Conservation (phyloP, 768 basidiomycete species). For the Trametes cubensis region DNA sequence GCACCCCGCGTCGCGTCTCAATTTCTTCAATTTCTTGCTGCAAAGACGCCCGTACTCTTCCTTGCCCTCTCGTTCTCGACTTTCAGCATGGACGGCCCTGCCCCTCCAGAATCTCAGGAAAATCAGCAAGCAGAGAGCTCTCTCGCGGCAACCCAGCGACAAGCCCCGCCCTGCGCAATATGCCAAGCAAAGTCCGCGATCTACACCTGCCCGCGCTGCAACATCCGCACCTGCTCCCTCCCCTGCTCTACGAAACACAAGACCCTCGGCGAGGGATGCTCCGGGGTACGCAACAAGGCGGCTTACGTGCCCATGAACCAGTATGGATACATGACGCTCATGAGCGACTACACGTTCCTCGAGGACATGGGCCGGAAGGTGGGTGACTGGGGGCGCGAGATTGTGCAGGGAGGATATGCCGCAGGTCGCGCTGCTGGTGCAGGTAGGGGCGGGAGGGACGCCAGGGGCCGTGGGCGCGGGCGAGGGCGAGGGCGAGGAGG, state of each 20-base stretch:
- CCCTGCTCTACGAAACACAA: slow-evolving; percentile 75
- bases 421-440: slow-evolving; percentile 23
- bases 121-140: slow-evolving; percentile 19
- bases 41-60: not conserved
- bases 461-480: slow-evolving; percentile 33
- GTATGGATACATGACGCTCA: slow-evolving; percentile 85
- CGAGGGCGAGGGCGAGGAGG: slow-evolving; percentile 35
- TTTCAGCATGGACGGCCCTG: slow-evolving; percentile 4
- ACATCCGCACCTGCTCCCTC: slow-evolving; percentile 71
- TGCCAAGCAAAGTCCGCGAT: slow-evolving; percentile 53
- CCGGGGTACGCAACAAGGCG: slow-evolving; percentile 72
- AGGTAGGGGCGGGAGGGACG: slow-evolving; percentile 31
- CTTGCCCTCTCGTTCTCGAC: not conserved
- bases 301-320: slow-evolving; percentile 80
- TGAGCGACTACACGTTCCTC: slow-evolving; percentile 86
- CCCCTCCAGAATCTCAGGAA: not conserved
- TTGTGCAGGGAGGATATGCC: slow-evolving; percentile 61
- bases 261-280: slow-evolving; percentile 52
- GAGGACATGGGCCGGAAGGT: slow-evolving; percentile 81
- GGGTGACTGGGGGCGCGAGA: slow-evolving; percentile 73
- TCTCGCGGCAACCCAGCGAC: slow-evolving; percentile 23
- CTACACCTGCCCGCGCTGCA: slow-evolving; percentile 83
- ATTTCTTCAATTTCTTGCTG: not conserved
- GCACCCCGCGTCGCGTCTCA: not conserved
- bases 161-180: slow-evolving; percentile 45